Base-by-base conservation (phyloP, 495 filamentous ascomycete species). In the Podospora appendiculata region DNA sequence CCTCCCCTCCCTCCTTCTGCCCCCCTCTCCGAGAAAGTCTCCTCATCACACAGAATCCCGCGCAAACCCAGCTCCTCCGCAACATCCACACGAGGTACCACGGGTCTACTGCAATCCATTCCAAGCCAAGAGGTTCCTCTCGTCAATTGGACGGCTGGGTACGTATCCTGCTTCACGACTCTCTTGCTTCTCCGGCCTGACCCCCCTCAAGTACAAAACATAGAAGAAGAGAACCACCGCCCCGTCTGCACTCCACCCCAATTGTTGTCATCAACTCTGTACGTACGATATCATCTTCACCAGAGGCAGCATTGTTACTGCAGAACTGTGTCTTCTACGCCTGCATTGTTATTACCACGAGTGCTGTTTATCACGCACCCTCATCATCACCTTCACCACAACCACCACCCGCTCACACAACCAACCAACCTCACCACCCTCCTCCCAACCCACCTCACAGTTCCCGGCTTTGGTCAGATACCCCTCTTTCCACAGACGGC, bases 401-500 rank as follows among this genome's bases (percentile, higher is more conserved):
- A 48, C 14, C 25, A 25, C 25, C 25, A 25, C 25, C 25, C 2
- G 2, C 25, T 2, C 25, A 2, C 25, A 48, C 52, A 46, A 56
- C 40, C 52, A 44, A 33, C 48, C 43, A 32, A 51, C 45, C 13
- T 44, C 34, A 46, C n/a, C n/a, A n/a, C n/a, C n/a, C n/a, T n/a
- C n/a, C n/a, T n/a, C n/a, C n/a, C n/a, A n/a, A n/a, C 47, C 52
- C 47, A 43, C 48, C 38, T 41, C 40, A 53, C 18, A 44, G 41
- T 49, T 34, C 41, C 54, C 47, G 49, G 44, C 52, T 54, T 40
- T 54, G 52, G 59, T 63, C 54, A 49, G 52, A 58, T 56, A 61
- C 58, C 61, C 63, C 61, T 65, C 56, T 50, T 60, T 61, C 56
- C 59, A 58, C 58, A 58, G 55, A 64, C 61, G 57, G 55, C 60